Base-by-base conservation (phyloP, 2,329 filamentous ascomycete genomes). In the Penicillium brevicompactum region DNA sequence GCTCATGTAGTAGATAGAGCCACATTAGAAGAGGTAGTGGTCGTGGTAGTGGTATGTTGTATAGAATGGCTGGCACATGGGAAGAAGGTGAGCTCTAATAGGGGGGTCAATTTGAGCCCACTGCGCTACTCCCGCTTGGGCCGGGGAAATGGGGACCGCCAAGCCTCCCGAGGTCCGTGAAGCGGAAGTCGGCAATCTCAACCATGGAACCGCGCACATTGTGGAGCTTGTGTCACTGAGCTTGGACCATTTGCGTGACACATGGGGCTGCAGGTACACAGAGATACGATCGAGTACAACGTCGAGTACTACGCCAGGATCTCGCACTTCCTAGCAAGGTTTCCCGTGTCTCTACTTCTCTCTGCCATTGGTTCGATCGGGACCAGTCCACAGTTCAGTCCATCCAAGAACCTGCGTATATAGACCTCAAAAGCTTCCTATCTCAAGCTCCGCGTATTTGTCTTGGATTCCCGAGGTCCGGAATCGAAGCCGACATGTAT, bases 261-360 rank as follows among this genome's bases (percentile, higher is more conserved):
- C 24, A 27, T 27, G 24, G 24, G 5, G 1, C 24, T 27, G 24
- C 24, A 27, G 24, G 24, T 27, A 27, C 24, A 27, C 24, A 27
- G 24, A 27, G 24, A 34, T 34, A 34, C 31, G 31, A 34, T 5
- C 11, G 13, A 38, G n/a, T 38, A n/a, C n/a, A 14, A 38, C 37
- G 37, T 14, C 11, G 13, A 38, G n/a, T 38, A n/a, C n/a, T 5
- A 38, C 37, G 37, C n/a, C 7, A 24, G 10, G 5, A 51, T 38
- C 31, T 43, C 41, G 49, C 30, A 44, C 42, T 51, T 51, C 49
- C 18, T 24, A 21, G 40, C 48, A 38, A 50, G 10, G 30, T 7
- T 5, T 44, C 30, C 8, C 48, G 40, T 50, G 48, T 10, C 8
- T 37, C 40, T 11, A 44, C 31, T 5, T 22, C 21, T 22, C 9